These are phyloP conservation scores for Huntiella savannae DNA, from an alignment of 2,329 filamentous ascomycete genomes.

Conservation along the genomic window DNA sequence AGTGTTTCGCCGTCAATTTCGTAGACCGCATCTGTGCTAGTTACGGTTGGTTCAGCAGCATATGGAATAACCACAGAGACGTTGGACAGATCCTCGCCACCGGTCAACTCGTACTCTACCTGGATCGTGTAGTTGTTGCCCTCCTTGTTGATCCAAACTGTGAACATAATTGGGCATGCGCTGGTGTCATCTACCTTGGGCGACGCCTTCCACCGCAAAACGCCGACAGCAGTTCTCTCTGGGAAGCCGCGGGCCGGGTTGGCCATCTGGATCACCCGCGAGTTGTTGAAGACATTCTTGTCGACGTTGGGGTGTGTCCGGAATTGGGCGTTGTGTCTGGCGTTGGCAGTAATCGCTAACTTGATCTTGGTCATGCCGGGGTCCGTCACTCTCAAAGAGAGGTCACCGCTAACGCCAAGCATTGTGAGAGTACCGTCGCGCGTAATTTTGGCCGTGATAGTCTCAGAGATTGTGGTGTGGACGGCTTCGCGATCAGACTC, in stretches of 20 bases:
- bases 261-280: conserved; percentile 74
- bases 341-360: conserved; percentile 55
- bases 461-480: conserved; percentile 71
- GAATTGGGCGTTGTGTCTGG: conserved; percentile 75
- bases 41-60: conserved; percentile 66
- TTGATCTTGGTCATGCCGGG: conserved; percentile 80
- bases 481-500: conserved; percentile 67
- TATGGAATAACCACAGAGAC: conserved; percentile 82
- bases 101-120: conserved; percentile 85
- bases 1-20: conserved; percentile 83
- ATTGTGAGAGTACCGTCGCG: conserved; percentile 75
- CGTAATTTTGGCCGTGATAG: conserved; percentile 76
- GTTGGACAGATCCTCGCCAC: conserved; percentile 59
- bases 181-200: conserved; percentile 63
- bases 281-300: conserved; percentile 64
- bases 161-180: conserved; percentile 83
- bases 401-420: conserved; percentile 76
- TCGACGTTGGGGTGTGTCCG: conserved; percentile 95
- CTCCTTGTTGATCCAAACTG: conserved; percentile 90
- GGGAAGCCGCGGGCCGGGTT: conserved; percentile 81
- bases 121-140: conserved; percentile 74
- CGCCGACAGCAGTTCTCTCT: conserved; percentile 79
- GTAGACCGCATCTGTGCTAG: conserved; percentile 85
- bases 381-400: conserved; percentile 80
- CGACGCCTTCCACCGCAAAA: conserved; percentile 78